Evolutionary conservation across 2,329 filamentous ascomycete genomes (phyloP), one percentile per base, ranked within the genome.

Genomic region (Coniella vitis): DNA sequence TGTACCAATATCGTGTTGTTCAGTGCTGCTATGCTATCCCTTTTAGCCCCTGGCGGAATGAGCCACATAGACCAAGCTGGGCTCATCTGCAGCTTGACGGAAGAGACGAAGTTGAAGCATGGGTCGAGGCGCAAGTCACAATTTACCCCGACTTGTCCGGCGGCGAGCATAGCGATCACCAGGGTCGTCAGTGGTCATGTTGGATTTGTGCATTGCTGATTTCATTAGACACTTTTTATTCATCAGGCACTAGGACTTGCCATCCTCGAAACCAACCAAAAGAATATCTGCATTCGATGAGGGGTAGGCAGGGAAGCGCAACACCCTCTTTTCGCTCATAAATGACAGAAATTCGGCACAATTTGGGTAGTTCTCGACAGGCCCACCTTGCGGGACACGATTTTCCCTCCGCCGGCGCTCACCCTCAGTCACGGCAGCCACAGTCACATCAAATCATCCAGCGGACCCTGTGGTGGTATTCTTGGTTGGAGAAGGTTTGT

Each of bases 391-490:
- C 31, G 12, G 32, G 21, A 41, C 29, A 36, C 14, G 9, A 3
- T 31, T 25, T 32, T 31, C 16, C 29, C 13, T 37, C 21, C 9
- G 17, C 10, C 35, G 22, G n/a, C 4, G 20, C 41, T 40, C 47
- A 40, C 10, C 29, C 37, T 49, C 22, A 17, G 36, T 45, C 36
- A 40, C 47, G 45, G 12, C 29, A 45, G 16, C 38, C 38, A 43
- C 34, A 49, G 42, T 49, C 47, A 49, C 47, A 31, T 45, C 38
- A 41, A 16, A 49, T 45, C 47, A 40, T 45, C 47, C 47, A 38
- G 39, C 31, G 36, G 29, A 38, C 38, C 41, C 42, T 41, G 31
- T 36, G 12, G 31, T 25, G 13, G 9, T 40, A 31, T 34, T 10
- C 41, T 38, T 38, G 35, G 40, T 48, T 44, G 41, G 42, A 25